Evolutionary conservation across 2,329 filamentous ascomycete genomes (phyloP), one percentile per base, ranked within the genome.

Genomic region (Lachnum nothofagi): DNA sequence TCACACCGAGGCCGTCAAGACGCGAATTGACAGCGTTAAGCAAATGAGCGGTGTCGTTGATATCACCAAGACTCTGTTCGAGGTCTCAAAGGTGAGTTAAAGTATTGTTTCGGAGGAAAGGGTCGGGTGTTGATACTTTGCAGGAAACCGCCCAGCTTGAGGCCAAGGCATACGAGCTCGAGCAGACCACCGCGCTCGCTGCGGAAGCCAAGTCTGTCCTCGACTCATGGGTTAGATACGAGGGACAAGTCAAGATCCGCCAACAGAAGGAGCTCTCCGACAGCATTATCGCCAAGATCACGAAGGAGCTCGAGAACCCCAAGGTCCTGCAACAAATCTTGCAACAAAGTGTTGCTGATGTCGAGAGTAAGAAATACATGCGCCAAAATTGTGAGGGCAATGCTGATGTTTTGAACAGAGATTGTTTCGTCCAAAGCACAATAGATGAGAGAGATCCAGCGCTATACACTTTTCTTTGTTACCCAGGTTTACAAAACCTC

Each of bases 221-320:
- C 59, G 93, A 98, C 72, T 96, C 90, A 50, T 98, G 93, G 94
- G 91, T 97, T 59, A 87, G 93, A 70, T 98, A 98, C 74, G 93
- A 98, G 79, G 78, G 87, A 65, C 93, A 97, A 79, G 91, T 98
- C 68, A 98, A 97, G 87, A 86, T 91, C 78, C 86, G 93, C 71
- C 90, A 98, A 79, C 93, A 98, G 82, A 85, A 80, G 74, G 93
- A 98, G 80, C 83, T 98, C 60, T 89, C 93, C 58, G 84, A 95
- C 69, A 82, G 76, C 71, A 79, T 98, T 72, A 97, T 98, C 67
- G 83, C 86, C 78, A 98, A 96, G 83, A 93, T 97, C 69, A 85
- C 88, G 74, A 97, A 97, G 83, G 91, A 97, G 80, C 83, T 98
- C 51, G 88, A 96, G 81, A 96, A 87, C 81, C 93, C 94, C 71